Conservation (phyloP, 768 basidiomycete species). For the Boletus rubescentipes region DNA sequence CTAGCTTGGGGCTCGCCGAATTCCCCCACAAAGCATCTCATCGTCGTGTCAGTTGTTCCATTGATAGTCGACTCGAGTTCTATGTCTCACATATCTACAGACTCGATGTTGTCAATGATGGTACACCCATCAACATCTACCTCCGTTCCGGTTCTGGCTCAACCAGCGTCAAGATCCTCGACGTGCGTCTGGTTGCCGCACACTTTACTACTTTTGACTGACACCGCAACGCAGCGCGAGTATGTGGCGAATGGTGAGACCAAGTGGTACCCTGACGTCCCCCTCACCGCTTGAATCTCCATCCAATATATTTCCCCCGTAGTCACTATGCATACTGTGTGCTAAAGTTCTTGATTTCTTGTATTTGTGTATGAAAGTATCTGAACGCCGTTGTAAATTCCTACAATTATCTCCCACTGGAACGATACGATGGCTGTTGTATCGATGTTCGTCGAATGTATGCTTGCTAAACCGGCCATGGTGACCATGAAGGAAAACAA, state of each 20-base stretch:
- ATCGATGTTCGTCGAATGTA: too few species aligned
- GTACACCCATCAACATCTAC: slow-evolving; percentile 5
- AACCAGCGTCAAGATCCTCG: slow-evolving; percentile 3
- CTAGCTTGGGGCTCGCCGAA: not conserved
- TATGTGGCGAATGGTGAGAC: not conserved
- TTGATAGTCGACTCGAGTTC: not conserved
- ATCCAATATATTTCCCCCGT: too few species aligned
- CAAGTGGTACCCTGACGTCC: not conserved
- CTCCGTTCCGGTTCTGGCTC: not conserved
- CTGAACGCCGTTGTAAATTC: too few species aligned
- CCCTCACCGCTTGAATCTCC: not conserved
- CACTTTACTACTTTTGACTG: not conserved
- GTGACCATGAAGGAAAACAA: too few species aligned
- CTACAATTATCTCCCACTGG: too few species aligned
- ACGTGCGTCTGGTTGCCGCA: not conserved
- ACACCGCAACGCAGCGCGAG: not conserved
- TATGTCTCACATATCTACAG: not conserved
- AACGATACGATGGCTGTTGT: too few species aligned
- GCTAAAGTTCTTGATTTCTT: too few species aligned
- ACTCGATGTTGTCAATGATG: not conserved
- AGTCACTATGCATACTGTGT: too few species aligned
- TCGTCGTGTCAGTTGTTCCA: not conserved
- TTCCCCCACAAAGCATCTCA: not conserved
- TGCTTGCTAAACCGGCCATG: too few species aligned
- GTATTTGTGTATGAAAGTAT: too few species aligned